Conservation (phyloP, 768 basidiomycete genomes). For the Floccularia luteovirens region DNA sequence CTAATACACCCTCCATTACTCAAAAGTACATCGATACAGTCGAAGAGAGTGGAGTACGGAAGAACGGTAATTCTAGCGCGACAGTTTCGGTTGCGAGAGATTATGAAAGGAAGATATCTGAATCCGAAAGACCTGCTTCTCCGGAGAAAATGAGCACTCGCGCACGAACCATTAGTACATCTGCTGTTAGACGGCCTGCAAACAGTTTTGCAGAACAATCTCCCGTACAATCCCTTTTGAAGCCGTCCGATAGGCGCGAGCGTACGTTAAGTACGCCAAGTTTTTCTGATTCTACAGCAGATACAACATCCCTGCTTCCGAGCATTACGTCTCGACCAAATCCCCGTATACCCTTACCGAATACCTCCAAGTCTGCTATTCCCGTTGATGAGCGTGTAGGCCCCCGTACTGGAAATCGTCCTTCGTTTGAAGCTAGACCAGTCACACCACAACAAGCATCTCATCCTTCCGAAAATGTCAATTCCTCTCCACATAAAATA, state of each 20-base stretch:
- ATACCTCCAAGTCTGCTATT: too few relatives aligned
- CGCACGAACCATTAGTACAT: slow-evolving; percentile 46
- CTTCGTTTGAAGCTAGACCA: slow-evolving; percentile 10
- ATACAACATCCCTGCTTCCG: slow-evolving; percentile 5
- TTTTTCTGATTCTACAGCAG: slow-evolving; percentile 10
- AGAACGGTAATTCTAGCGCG: too few relatives aligned
- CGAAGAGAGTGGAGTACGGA: not conserved
- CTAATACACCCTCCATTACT: slow-evolving; percentile 24
- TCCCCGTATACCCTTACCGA: slow-evolving; percentile 5
- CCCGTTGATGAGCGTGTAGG: too few relatives aligned
- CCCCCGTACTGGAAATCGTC: slow-evolving; percentile 6
- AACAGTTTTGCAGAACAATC: slow-evolving; percentile 3
- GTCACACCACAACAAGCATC: slow-evolving; percentile 18
- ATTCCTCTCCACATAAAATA: slow-evolving; percentile 24
- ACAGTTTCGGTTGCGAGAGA: too few relatives aligned
- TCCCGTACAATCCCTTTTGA: not conserved
- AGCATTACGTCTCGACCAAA: not conserved
- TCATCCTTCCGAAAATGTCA: slow-evolving; percentile 9
- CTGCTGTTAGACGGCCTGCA: slow-evolving; percentile 18
- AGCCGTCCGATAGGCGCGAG: slow-evolving; percentile 16
- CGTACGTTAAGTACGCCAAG: slow-evolving; percentile 28
- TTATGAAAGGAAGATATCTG: too few relatives aligned
- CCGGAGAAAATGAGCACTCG: slow-evolving; percentile 32
- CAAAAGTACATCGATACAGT: slow-evolving; percentile 11
- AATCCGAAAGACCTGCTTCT: too few relatives aligned